Evolutionary conservation across 2,329 filamentous ascomycete genomes (phyloP), one percentile per base, ranked within the genome.

Genomic region (Cryoendolithus antarcticus): DNA sequence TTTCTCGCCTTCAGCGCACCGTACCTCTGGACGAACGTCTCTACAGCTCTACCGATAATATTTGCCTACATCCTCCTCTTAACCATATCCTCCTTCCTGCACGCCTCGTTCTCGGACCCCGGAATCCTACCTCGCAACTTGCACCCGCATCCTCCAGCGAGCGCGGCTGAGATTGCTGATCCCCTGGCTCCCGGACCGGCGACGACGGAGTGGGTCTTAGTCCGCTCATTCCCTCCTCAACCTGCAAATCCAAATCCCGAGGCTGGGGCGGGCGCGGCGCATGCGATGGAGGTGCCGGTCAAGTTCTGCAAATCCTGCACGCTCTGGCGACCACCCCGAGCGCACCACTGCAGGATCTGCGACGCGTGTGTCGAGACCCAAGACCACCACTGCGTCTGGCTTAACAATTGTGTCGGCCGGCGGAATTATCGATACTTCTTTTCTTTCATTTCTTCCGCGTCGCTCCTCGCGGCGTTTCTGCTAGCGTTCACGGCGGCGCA

Each of bases 371-470:
- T 98, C 44, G 91, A 98, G 62, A 94, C 86, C 0, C 86, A 95
- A 50, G 91, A 98, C 56, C 91, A 98, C 56, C 91, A 98, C 62
- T 98, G 91, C 55, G 88, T 96, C 10, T 98, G 91, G 91, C 75
- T 98, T 47, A 98, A 98, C 65, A 98, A 98, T 60, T 98, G 91
- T 53, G 82, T 98, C 36, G 91, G 91, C 32, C 81, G 89, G 48
- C 84, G 91, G 53, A 98, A 98, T 64, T 98, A 98, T 64, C 85
- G 91, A 47, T 96, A 89, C 62, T 98, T 98, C 63, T 95, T 96
- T 59, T 75, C 82, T 8, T 98, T 95, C 61, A 79, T 98, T 48
- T 77, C 76, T 39, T 77, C 80, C 9, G 77, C 76, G n/a, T 86
- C 85, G 0, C 49, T 95, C 28, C 70, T 95, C 11, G 74, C 80